These are phyloP conservation scores for Pseudogymnoascus sp. DNA, from an alignment of 2,329 filamentous ascomycete species.

Conservation along the genomic window DNA sequence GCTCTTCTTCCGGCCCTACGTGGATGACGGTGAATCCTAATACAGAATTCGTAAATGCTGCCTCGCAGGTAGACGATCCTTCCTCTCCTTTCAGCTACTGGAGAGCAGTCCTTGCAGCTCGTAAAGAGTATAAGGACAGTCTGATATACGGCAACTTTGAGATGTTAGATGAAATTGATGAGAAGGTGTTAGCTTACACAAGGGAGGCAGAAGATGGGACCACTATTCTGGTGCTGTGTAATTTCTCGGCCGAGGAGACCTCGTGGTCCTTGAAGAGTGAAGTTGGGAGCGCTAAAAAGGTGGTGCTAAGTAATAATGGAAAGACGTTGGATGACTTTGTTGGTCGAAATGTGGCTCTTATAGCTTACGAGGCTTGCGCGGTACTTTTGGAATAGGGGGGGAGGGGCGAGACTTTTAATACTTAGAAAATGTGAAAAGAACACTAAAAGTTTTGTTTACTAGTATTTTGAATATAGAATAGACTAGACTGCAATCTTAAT, in stretches of 20 bases:
- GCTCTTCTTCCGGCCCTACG: conserved; percentile 40
- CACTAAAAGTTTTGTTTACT: neutral
- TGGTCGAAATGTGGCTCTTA: neutral
- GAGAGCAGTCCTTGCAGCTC: conserved; percentile 44
- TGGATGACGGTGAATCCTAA: conserved; percentile 65
- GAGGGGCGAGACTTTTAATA: neutral
- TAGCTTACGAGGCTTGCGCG: neutral
- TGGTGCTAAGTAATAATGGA: conserved; percentile 4
- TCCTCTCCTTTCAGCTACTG: conserved; percentile 52
- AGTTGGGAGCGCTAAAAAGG: neutral
- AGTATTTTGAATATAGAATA: neutral
- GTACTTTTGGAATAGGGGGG: neutral
- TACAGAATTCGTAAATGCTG: conserved; percentile 51
- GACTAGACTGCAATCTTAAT: neutral
- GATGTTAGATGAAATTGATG: conserved; percentile 40
- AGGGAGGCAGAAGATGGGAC: conserved; percentile 29
- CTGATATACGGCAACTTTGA: conserved; percentile 60
- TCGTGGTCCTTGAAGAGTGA: neutral
- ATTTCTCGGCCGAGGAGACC: conserved; percentile 17
- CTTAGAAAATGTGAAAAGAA: neutral
- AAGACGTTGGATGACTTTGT: neutral
- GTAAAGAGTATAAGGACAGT: conserved; percentile 51
- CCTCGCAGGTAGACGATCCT: conserved; percentile 37
- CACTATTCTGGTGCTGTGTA: conserved; percentile 26
- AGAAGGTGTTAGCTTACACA: conserved; percentile 48